Conservation (phyloP, 2,329 filamentous ascomycete genomes). For the Helotiales sp. region DNA sequence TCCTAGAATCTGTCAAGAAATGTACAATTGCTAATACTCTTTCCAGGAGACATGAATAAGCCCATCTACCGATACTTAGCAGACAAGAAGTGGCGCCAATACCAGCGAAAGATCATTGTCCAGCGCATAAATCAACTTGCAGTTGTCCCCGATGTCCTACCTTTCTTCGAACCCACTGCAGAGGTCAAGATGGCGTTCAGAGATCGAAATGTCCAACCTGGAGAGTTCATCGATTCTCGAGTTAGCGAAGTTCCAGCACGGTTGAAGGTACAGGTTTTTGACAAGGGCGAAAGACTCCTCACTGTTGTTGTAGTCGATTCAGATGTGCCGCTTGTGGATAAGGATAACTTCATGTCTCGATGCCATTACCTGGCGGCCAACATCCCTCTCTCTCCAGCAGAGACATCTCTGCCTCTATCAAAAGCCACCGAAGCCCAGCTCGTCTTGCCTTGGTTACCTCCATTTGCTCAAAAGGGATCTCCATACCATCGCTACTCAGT, state of each 20-base stretch:
- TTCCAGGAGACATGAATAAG: conserved; percentile 87
- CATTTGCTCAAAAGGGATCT: conserved; percentile 85
- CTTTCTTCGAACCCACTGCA: conserved; percentile 75
- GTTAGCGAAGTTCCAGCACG: conserved; percentile 76
- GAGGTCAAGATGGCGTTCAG: conserved; percentile 85
- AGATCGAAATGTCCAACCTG: conserved; percentile 71
- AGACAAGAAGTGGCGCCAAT: conserved; percentile 83
- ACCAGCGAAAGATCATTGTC: conserved; percentile 77
- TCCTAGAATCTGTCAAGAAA: background rate
- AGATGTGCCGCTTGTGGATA: conserved; percentile 81
- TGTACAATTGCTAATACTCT: conserved; percentile 33
- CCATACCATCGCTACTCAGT: conserved; percentile 89
- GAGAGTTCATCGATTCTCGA: conserved; percentile 76
- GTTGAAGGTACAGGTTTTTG: conserved; percentile 84
- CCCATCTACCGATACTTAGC: conserved; percentile 94
- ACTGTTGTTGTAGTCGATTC: conserved; percentile 86
- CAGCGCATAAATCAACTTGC: conserved; percentile 88
- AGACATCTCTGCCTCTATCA: conserved; percentile 67
- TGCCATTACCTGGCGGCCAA: conserved; percentile 88
- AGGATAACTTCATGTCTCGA: conserved; percentile 76
- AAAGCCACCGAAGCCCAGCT: conserved; percentile 68
- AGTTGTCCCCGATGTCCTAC: conserved; percentile 86
- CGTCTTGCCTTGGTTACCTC: conserved; percentile 80
- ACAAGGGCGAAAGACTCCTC: conserved; percentile 79
- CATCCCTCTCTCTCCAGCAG: conserved; percentile 65